Evolutionary conservation across 768 basidiomycete species (phyloP).

Genomic region (Amanita phalloides): DNA sequence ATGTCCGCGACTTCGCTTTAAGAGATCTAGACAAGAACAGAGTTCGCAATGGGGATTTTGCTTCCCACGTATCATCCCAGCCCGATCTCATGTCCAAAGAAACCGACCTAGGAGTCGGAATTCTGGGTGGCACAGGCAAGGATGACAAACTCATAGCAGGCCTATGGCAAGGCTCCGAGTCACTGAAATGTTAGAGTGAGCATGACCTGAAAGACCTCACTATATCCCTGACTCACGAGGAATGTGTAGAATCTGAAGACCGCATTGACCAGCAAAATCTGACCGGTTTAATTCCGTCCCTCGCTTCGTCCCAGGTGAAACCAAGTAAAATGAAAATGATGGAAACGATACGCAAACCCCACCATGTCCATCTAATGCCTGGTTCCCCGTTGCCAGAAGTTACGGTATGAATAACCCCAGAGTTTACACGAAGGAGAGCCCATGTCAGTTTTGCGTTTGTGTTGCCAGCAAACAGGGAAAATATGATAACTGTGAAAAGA

Average conservation of each 20-base stretch:
- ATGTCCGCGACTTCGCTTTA: slow-evolving; percentile 1
- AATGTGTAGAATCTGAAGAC: neutral
- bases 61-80: slow-evolving; percentile 38
- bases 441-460: slow-evolving; percentile 29
- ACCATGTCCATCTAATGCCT: slow-evolving; percentile 25
- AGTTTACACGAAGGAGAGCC: slow-evolving; percentile 32
- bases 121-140: neutral
- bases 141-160: neutral
- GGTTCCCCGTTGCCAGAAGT: slow-evolving; percentile 13
- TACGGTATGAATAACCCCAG: slow-evolving; percentile 24
- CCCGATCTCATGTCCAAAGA: slow-evolving; percentile 31
- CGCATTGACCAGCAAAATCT: neutral
- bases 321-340: slow-evolving; percentile 25
- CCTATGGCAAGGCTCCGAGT: neutral
- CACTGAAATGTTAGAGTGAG: neutral
- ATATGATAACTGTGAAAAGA: slow-evolving; percentile 27
- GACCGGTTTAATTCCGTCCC: slow-evolving; percentile 27
- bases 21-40: neutral
- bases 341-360: slow-evolving; percentile 28
- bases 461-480: slow-evolving; percentile 25
- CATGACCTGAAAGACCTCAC: neutral
- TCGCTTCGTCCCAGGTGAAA: slow-evolving; percentile 23
- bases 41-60: neutral
- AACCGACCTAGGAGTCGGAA: neutral
- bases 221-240: neutral